Evolutionary conservation across 768 basidiomycete genomes (phyloP), one percentile per base, ranked within the genome.

Genomic region (Tremella mesenterica): DNA sequence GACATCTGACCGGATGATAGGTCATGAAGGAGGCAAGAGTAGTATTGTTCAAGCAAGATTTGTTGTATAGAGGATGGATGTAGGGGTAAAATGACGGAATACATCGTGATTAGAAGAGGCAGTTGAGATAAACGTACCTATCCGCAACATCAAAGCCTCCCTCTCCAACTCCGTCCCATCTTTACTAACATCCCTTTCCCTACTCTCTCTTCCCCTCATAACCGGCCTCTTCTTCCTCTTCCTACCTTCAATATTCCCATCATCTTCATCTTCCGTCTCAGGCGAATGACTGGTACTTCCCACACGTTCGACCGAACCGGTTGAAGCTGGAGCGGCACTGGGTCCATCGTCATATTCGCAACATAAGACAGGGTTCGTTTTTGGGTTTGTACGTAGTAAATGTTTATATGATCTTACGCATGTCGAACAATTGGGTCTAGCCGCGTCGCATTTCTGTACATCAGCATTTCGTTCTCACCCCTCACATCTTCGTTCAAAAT

Each of bases 371-470:
- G 63, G 65, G 23, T 70, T 63, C 14, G 56, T 59, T 27, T 49
- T 51, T 0, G 68, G 68, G 3, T 60, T 31, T 1, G 68, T 67
- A 7, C 65, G 46, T 25, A 63, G 18, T 1, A 66, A 43, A 44
- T 70, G 68, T 43, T 61, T 59, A 46, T 64, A 56, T 20, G 68
- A 70, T 47, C 65, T 39, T 13, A 64, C 59, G 44, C 68, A 70
- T 3, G 68, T 70, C 4, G 57, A 53, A 51, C 68, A 70, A 34
- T 70, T 63, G 13, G 68, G 68, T 49, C 58, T 34, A 41, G 65
- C 59, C 4, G 68, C 68, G 59, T 70, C 68, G 54, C 68, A 70
- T 65, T 70, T 70, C 47, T n/a, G n/a, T n/a, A n/a, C n/a, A n/a
- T n/a, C n/a, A n/a, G n/a, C n/a, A n/a, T n/a, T n/a, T n/a, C n/a